These are phyloP conservation scores for Tuber umbilicatum DNA, from an alignment of 495 filamentous ascomycete species.

Conservation along the genomic window DNA sequence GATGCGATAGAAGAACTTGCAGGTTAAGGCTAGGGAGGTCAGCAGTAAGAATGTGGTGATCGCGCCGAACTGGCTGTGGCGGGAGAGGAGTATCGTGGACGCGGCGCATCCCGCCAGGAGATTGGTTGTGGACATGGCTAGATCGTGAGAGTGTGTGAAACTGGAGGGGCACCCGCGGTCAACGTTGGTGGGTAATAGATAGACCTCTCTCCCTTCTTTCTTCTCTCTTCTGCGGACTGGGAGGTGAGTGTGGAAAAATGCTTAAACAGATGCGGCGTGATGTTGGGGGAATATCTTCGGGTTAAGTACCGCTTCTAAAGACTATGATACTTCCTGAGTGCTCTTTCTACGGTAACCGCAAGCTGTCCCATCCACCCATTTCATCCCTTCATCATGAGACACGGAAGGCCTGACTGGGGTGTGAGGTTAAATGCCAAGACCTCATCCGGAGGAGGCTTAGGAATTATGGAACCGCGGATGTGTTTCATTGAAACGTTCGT, in stretches of 20 bases:
- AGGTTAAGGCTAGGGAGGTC: constrained; percentile 5
- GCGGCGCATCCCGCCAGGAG: neutral
- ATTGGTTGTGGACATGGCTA: neutral
- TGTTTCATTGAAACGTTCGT: neutral
- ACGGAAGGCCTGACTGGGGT: neutral
- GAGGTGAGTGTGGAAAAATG: neutral
- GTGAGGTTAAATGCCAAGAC: neutral
- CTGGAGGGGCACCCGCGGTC: neutral
- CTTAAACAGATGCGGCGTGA: neutral
- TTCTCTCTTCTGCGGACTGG: neutral
- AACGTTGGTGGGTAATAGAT: neutral
- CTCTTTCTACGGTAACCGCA: neutral
- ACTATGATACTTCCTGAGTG: neutral
- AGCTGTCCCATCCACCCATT: neutral
- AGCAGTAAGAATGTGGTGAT: constrained; percentile 18
- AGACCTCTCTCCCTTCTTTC: neutral
- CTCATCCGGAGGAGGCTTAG: neutral
- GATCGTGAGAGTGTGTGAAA: neutral
- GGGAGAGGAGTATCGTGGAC: neutral
- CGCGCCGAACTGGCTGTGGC: neutral
- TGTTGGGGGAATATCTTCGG: neutral
- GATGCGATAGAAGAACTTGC: constrained; percentile 46
- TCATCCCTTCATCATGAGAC: neutral
- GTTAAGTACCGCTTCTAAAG: neutral
- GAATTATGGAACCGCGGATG: neutral